These are phyloP conservation scores for Acanthamoeba lenticulata DNA, from an alignment of 208 protist species.

Conservation along the genomic window DNA sequence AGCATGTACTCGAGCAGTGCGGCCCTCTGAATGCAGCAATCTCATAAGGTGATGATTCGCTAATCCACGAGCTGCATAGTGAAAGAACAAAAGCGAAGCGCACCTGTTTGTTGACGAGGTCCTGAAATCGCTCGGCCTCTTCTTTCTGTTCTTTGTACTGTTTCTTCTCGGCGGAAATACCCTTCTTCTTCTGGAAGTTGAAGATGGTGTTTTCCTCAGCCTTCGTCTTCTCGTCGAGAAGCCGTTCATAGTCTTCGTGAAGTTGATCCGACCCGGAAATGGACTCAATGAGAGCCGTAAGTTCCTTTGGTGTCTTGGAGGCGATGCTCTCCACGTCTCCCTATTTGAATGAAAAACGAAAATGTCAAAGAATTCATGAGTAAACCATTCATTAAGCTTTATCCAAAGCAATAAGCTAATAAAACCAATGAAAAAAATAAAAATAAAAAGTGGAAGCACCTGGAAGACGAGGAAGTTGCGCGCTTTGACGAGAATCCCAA, in stretches of 20 bases:
- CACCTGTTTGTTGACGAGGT: constrained; percentile 55
- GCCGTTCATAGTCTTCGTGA: constrained; percentile 92
- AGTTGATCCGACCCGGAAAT: constrained; percentile 91
- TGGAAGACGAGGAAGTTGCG: constrained; percentile 94
- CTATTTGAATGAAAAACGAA: constrained; percentile 79
- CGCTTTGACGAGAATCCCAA: constrained; percentile 91
- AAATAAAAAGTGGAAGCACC: neutral
- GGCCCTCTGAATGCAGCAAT: neutral
- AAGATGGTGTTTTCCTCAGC: constrained; percentile 89
- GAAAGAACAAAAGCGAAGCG: neutral
- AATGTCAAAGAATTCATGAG: neutral
- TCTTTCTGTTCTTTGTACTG: constrained; percentile 96
- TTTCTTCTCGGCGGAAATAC: constrained; percentile 91
- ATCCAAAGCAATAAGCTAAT: neutral
- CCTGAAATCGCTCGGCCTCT: constrained; percentile 92
- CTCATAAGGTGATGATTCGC: neutral
- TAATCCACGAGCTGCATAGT: neutral
- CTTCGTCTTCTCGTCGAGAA: constrained; percentile 67
- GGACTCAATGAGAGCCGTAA: constrained; percentile 96
- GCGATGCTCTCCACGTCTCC: constrained; percentile 97
- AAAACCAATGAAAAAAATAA: neutral
- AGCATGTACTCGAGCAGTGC: constrained; percentile 27
- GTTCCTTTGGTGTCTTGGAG: constrained; percentile 93
- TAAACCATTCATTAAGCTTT: too few relatives aligned
- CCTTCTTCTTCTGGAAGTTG: constrained; percentile 92